Evolutionary conservation across 225 moss, liverwort and hornwort species (phyloP).

Genomic region (Anthoceros angustus): DNA sequence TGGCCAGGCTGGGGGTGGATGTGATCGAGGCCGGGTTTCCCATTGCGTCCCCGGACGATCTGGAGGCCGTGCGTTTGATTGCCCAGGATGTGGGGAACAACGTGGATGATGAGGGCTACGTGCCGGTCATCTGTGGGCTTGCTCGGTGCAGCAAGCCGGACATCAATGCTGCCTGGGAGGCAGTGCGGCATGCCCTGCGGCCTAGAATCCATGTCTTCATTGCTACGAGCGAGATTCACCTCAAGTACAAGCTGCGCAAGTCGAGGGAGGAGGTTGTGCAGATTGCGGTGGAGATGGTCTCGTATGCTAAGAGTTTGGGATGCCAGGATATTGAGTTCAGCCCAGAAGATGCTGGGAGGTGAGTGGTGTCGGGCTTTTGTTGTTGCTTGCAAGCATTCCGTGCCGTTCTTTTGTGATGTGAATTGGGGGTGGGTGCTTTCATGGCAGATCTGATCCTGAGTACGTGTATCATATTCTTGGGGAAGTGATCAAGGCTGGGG

Average conservation of each 20-base stretch:
- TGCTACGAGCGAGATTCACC: slow-evolving; percentile 92
- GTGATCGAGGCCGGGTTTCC: slow-evolving; percentile 96
- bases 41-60: slow-evolving; percentile 81
- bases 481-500: slow-evolving; percentile 88
- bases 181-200: slow-evolving; percentile 57
- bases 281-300: slow-evolving; percentile 76
- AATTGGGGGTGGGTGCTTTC: not conserved
- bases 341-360: slow-evolving; percentile 88
- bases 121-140: slow-evolving; percentile 88
- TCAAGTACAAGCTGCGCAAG: slow-evolving; percentile 80
- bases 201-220: slow-evolving; percentile 93
- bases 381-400: not conserved
- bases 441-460: slow-evolving; percentile 52
- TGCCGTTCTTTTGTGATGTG: not conserved
- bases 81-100: slow-evolving; percentile 86
- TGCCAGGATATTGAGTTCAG: slow-evolving; percentile 92
- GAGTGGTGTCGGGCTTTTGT: not conserved
- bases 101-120: slow-evolving; percentile 81
- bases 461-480: slow-evolving; percentile 69
- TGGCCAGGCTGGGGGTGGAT: slow-evolving; percentile 82
- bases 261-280: slow-evolving; percentile 71
- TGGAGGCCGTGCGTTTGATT: slow-evolving; percentile 70
- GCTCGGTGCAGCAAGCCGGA: slow-evolving; percentile 80
- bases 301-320: slow-evolving; percentile 69
- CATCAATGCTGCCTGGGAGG: slow-evolving; percentile 91